Evolutionary conservation across 148 eudicot genomes (phyloP).

Genomic region (Nyssa sinensis): DNA sequence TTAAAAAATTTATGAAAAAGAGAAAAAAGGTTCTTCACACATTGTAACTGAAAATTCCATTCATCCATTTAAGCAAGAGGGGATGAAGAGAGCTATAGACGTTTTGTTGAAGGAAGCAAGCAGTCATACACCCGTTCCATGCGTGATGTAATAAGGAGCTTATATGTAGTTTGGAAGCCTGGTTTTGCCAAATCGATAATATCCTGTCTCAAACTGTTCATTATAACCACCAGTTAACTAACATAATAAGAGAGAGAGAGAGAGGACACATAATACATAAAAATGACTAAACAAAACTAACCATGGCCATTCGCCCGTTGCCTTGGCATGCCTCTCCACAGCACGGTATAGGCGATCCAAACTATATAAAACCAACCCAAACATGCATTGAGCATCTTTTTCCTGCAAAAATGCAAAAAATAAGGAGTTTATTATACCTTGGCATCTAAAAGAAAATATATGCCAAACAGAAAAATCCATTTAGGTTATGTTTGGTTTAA

Average conservation of each 20-base stretch:
- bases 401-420: slow-evolving; percentile 44
- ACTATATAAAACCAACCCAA: slow-evolving; percentile 72
- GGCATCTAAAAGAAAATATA: not conserved
- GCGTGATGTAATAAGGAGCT: slow-evolving; percentile 74
- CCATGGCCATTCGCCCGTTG: slow-evolving; percentile 94
- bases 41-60: no score
- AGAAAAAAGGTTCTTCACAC: no score
- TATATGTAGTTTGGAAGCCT: slow-evolving; percentile 53
- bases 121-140: slow-evolving; percentile 88
- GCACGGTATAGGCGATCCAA: slow-evolving; percentile 80
- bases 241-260: no score
- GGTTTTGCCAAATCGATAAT: slow-evolving; percentile 86
- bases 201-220: slow-evolving; percentile 79
- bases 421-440: not conserved
- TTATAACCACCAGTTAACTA: slow-evolving; percentile 9
- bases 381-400: slow-evolving; percentile 77
- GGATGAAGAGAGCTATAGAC: slow-evolving; percentile 13
- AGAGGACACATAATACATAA: not conserved
- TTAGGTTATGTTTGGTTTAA: no score
- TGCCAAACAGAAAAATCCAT: not conserved
- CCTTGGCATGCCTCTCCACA: slow-evolving; percentile 80
- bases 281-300: slow-evolving; percentile 32
- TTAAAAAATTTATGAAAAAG: no score
- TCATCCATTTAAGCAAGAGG: not conserved
- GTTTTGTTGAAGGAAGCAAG: slow-evolving; percentile 67